phyloP scores from a whole-genome alignment of 441 rosid species.

The Pelargonium cotyledonis region DNA sequence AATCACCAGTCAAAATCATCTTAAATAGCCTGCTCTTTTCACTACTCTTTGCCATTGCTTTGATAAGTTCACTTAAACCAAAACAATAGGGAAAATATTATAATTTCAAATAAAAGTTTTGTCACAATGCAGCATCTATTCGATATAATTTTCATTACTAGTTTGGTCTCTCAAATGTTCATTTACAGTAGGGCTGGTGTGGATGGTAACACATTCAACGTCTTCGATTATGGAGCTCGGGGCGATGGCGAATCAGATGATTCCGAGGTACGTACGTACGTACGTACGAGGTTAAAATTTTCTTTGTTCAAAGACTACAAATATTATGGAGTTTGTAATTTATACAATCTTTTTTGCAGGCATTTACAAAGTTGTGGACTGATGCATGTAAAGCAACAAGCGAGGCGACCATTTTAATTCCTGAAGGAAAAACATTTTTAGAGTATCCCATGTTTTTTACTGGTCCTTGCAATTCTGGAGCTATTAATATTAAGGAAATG shows the following conservation, averaged over 20 bases:
- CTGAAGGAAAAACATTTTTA: constrained; percentile 33
- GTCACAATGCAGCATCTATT: too few relatives aligned
- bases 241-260: constrained; percentile 39
- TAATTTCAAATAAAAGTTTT: too few relatives aligned
- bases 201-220: constrained; percentile 16
- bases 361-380: constrained; percentile 44
- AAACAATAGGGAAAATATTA: too few relatives aligned
- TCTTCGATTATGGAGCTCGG: constrained; percentile 32
- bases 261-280: constrained; percentile 17
- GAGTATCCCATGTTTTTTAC: constrained; percentile 25
- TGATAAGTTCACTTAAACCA: too few relatives aligned
- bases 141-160: too few relatives aligned
- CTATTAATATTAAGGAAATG: constrained; percentile 30
- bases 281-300: not conserved
- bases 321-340: too few relatives aligned
- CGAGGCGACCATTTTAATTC: constrained; percentile 28
- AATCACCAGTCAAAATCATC: too few relatives aligned
- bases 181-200: too few relatives aligned
- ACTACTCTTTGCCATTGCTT: too few relatives aligned
- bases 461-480: constrained; percentile 46
- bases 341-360: constrained; percentile 23
- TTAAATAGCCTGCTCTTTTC: too few relatives aligned
- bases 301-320: not conserved
- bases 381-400: constrained; percentile 26
- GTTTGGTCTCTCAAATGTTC: too few relatives aligned